Conservation (phyloP, 1,139 yeast genomes). For the Zygoascus meyerae region DNA sequence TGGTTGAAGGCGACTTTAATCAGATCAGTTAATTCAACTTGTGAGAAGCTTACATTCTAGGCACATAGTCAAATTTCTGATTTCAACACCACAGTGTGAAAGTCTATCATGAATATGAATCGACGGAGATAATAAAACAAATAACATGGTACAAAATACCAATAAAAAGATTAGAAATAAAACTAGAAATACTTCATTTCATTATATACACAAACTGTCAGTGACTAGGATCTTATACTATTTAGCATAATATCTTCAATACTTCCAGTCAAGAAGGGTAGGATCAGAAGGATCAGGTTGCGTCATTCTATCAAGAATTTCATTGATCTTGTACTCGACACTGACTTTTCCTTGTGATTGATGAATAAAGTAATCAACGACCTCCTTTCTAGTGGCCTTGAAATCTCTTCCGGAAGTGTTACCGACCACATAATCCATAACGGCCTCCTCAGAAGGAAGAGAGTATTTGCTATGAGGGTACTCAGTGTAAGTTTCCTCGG, state of each 20-base stretch:
- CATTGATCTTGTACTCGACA: slow-evolving; percentile 50
- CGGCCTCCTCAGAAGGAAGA: slow-evolving; percentile 62
- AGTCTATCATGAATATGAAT: too few species aligned
- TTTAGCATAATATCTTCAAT: slow-evolving; percentile 18
- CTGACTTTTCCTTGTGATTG: slow-evolving; percentile 56
- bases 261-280: slow-evolving; percentile 57
- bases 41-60: too few species aligned
- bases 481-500: slow-evolving; percentile 44
- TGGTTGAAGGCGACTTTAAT: too few species aligned
- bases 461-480: slow-evolving; percentile 73
- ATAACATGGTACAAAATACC: neutral
- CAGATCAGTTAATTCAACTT: too few species aligned
- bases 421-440: slow-evolving; percentile 57
- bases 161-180: neutral
- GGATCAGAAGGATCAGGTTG: slow-evolving; percentile 51
- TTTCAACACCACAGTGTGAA: too few species aligned
- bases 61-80: too few species aligned
- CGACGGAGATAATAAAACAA: too few species aligned
- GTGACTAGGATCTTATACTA: neutral
- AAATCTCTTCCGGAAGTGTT: slow-evolving; percentile 58
- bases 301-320: slow-evolving; percentile 56
- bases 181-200: neutral
- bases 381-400: slow-evolving; percentile 64
- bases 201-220: neutral
- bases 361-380: slow-evolving; percentile 52